Base-by-base conservation (phyloP, 2,329 filamentous ascomycete species). In the Zarea fungicola region DNA sequence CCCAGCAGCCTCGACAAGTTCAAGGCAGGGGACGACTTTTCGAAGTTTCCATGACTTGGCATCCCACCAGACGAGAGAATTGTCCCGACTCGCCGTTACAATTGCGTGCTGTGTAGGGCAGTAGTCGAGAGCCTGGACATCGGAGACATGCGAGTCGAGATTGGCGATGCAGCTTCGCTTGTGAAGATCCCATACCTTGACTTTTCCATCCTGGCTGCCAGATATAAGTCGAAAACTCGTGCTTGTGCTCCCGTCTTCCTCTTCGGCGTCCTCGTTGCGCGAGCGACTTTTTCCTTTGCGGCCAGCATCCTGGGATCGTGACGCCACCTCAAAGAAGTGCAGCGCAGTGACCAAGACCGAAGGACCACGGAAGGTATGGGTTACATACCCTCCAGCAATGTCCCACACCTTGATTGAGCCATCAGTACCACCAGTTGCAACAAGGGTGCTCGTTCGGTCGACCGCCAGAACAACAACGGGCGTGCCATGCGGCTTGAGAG, bases 371-470 rank as follows among this genome's bases (percentile, higher is more conserved):
- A 99, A 95, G 1, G 89, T 96, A 67, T 99, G 93, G 23, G 95
- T 99, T 26, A 90, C 83, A 66, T 87, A 97, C 19, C 93, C 93
- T 37, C 85, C 89, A 42, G 78, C 76, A 52, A 99, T 89, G 68
- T 99, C 93, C 92, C 92, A 99, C 45, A 99, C 85, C 67, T 99
- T 99, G 59, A 97, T 88, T 1, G 87, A 81, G 21, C 93, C 93
- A 63, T 99, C 93, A 4, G 93, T 91, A 42, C 88, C 89, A 54
- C 95, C 93, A 14, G 92, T 97, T 14, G 91, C 93, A 36, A 99
- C 76, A 11, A 99, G 74, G 2, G 92, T 95, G 60, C 91, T 87
- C 1, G 91, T 96, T 47, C 81, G 78, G 65, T 99, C 93, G 53
- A 93, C 83, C 1, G 89, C 84, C 13, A 92, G 75, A 8, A 92